A percentile compares a stretch with the other conserved stretches of the same genome.
Conservation (phyloP, 108 stramenopile species). For the Pseudonitzschia delicatissima region DNA sequence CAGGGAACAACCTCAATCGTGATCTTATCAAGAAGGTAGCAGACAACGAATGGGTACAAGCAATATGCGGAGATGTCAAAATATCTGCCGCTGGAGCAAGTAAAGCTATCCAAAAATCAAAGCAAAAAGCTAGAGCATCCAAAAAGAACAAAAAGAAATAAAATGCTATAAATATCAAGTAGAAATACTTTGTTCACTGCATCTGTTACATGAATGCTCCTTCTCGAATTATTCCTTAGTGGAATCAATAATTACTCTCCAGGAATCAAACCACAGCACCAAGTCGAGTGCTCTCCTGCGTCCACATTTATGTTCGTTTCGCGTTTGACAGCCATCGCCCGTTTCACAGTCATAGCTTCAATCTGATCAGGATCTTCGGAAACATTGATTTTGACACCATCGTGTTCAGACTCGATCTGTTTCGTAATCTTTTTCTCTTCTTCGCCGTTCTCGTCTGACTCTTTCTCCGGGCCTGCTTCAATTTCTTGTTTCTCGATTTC, state of each 20-base stretch:
- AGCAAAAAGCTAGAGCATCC: slow-evolving; percentile 38
- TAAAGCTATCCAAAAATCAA: slow-evolving; percentile 64
- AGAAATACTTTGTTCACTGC: no score
- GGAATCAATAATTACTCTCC: background rate
- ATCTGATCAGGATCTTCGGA: slow-evolving; percentile 21
- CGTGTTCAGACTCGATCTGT: slow-evolving; percentile 1
- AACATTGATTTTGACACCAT: slow-evolving; percentile 8
- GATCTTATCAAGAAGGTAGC: slow-evolving; percentile 77
- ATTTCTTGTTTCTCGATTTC: slow-evolving; percentile 8
- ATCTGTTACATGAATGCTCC: background rate
- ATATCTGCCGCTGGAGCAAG: slow-evolving; percentile 81
- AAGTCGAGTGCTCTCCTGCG: background rate
- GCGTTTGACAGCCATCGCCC: no score
- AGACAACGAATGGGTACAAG: slow-evolving; percentile 85
- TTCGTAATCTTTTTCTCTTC: slow-evolving; percentile 7
- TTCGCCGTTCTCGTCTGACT: background rate
- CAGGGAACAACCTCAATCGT: slow-evolving; percentile 27
- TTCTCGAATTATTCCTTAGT: background rate
- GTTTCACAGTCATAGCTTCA: slow-evolving; percentile 16
- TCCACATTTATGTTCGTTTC: background rate
- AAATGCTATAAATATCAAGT: background rate
- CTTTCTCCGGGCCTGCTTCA: background rate
- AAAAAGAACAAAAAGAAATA: slow-evolving; percentile 36
- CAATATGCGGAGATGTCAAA: slow-evolving; percentile 76
- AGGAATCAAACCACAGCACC: slow-evolving; percentile 7